Base-by-base conservation (phyloP, 2,329 filamentous ascomycete species). In the Penicillium sp. region DNA sequence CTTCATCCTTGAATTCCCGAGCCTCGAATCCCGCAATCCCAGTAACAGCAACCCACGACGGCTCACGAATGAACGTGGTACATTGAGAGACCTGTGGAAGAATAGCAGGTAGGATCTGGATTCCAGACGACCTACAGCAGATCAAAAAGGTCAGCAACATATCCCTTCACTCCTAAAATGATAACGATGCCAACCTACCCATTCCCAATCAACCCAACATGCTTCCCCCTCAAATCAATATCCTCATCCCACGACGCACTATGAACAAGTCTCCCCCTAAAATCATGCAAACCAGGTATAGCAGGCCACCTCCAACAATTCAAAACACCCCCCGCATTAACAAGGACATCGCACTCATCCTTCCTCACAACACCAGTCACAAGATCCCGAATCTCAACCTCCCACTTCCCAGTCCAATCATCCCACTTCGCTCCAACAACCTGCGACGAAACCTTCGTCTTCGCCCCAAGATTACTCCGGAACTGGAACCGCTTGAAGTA, bases 261-360 rank as follows among this genome's bases (percentile, higher is more conserved):
- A 57, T 81, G 79, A 37, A 78, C 56, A 4, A 80, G 56, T 46
- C 71, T 69, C 2, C 78, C 78, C 49, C 76, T 69, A 61, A 81
- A 83, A 3, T 68, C 65, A 16, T 78, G 70, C 10, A 78, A 69
- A 3, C 81, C 80, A 2, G 70, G 65, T 13, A 82, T 76, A 21
- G 73, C 67, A 9, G 79, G 78, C 73, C 75, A 81, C 48, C 73
- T 73, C 73, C 70, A 77, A 1, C 37, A n/a, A 37, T 53, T 53
- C 19, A 53, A 23, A 37, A 44, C 19, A 21, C 51, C 51, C 13
- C 34, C 24, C 2, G 45, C 51, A 29, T 53, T 44, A 11, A 53
- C 24, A 6, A 53, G 11, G 4, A 53, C 37, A 43, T 53, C 29
- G n/a, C 51, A 53, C 1, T 8, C 21, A 29, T 53, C 51, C 14